Conservation (phyloP, 371 early-diverging fungal species). For the Mucor circinelloides region DNA sequence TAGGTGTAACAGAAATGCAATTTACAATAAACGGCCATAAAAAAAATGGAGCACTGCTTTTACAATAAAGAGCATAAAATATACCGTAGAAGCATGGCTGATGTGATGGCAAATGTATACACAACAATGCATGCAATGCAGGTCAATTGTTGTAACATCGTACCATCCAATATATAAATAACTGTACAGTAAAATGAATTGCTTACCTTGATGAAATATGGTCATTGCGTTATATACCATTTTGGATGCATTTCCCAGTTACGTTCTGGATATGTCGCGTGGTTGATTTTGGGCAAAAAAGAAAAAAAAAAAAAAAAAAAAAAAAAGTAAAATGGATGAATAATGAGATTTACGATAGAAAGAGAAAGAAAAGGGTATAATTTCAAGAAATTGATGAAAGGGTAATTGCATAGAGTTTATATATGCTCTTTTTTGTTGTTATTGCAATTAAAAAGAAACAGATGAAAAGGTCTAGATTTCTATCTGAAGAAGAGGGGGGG, state of each 20-base stretch:
- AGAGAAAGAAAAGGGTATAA: not conserved
- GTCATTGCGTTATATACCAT: not conserved
- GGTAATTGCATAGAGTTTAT: not conserved
- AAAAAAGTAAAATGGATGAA: no score
- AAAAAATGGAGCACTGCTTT: not conserved
- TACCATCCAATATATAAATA: not conserved
- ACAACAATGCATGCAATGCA: not conserved
- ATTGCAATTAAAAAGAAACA: not conserved
- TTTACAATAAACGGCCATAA: not conserved
- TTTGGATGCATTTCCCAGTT: not conserved
- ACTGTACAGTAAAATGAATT: not conserved
- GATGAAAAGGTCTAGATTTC: not conserved
- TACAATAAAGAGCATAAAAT: no score
- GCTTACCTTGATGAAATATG: not conserved
- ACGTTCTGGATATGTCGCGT: not conserved
- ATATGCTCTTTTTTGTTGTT: not conserved
- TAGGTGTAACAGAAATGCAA: not conserved
- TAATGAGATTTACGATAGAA: not conserved
- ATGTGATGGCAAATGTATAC: no score
- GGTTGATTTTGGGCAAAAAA: not conserved
- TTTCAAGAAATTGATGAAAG: not conserved
- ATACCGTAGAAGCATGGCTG: no score
- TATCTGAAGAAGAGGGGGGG: not conserved
- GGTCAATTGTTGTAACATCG: not conserved
- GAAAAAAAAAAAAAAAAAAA: not conserved